Evolutionary conservation across 2,329 filamentous ascomycete species (phyloP), one percentile per base, ranked within the genome.

Genomic region (Talaromyces sp.): DNA sequence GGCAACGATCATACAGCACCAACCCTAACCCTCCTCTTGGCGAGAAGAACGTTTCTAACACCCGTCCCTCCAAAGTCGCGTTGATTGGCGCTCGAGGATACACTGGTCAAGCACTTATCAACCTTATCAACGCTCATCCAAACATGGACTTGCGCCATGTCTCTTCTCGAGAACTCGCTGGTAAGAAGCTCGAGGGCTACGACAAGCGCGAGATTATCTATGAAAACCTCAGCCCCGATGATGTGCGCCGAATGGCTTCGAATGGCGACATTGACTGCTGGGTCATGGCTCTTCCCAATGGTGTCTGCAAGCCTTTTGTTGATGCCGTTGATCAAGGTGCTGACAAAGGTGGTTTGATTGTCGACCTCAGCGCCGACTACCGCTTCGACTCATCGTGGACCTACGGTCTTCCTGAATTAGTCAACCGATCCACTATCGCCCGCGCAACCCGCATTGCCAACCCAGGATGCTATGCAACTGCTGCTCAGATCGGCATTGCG

Each of bases 321-420:
- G 91, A 98, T 67, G 93, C 93, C 7, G 86, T 98, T 60, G 86
- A 93, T 69, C 84, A 89, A 71, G 86, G 84, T 35, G 86, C 86
- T 63, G 84, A 86, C 59, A 80, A 82, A 70, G 84, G 84, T 66
- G 92, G 90, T 69, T 81, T 98, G 44, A 90, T 98, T 68, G 84
- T 99, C 52, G 95, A 99, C 75, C 84, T 99, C 39, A 96, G 92
- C n/a, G 95, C 95, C 64, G 95, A 99, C 79, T 96, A 96, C 78
- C 88, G 93, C 58, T 98, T 97, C 75, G 89, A 96, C 72, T 80
- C 83, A 62, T 82, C 83, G 25, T 96, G 92, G 93, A 91, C 90
- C 0, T 98, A 97, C 72, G 92, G 91, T 69, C 87, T 97, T 4
- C 92, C 92, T 14, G 95, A 98, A 78, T 82, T 96, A 57, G 85